A percentile compares a stretch with the other conserved stretches of the same genome.
These are phyloP conservation scores for Cladosporium sp. DNA, from an alignment of 2,329 filamentous ascomycete species.

Conservation along the genomic window DNA sequence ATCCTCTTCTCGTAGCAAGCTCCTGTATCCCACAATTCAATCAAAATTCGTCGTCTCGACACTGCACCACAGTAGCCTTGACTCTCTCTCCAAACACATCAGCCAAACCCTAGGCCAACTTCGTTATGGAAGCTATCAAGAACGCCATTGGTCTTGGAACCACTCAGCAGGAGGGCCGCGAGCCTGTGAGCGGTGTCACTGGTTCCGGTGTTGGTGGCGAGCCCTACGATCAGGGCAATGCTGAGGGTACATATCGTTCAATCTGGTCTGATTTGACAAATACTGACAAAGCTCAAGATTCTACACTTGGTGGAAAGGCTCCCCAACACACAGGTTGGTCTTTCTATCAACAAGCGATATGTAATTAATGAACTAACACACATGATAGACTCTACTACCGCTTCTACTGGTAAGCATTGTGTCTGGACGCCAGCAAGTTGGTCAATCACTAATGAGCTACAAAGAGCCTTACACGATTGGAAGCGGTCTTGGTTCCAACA, in stretches of 20 bases:
- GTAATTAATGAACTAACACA: neutral
- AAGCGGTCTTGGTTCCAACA: neutral
- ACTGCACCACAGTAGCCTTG: neutral
- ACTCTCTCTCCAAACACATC: neutral
- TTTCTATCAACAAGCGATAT: neutral
- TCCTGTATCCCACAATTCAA: neutral
- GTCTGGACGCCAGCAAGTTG: neutral
- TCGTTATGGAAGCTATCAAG: conserved; percentile 62
- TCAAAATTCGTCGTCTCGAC: neutral
- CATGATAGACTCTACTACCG: neutral
- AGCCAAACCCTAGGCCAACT: neutral
- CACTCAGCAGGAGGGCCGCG: conserved; percentile 43
- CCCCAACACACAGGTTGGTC: conserved; percentile 7
- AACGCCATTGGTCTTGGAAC: conserved; percentile 28
- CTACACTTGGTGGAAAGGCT: conserved; percentile 6
- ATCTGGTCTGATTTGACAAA: neutral
- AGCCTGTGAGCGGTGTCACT: conserved; percentile 67
- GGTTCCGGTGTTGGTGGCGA: conserved; percentile 65
- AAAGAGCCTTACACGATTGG: neutral
- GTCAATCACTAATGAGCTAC: neutral
- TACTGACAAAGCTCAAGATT: neutral
- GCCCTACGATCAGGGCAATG: conserved; percentile 76
- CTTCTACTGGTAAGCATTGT: neutral
- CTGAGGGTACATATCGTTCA: conserved; percentile 45
- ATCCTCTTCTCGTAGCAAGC: neutral